These are phyloP conservation scores for Boeremia lycopersici DNA, from an alignment of 2,329 filamentous ascomycete species.

Conservation along the genomic window DNA sequence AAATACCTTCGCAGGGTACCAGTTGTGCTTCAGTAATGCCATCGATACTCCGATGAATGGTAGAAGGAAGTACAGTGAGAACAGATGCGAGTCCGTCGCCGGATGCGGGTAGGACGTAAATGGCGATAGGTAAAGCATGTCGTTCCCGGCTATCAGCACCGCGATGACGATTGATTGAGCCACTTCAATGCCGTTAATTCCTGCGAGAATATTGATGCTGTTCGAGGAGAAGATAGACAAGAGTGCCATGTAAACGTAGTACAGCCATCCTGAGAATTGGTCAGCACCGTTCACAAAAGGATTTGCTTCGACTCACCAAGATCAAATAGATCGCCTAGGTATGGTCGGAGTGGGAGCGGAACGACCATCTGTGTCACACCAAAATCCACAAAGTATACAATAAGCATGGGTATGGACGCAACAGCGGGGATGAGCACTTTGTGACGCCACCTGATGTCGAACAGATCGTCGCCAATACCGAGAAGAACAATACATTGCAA, in stretches of 20 bases:
- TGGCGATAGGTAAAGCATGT: slow-evolving; percentile 78
- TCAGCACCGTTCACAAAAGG: slow-evolving; percentile 21
- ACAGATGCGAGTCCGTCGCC: slow-evolving; percentile 92
- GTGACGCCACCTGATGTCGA: slow-evolving; percentile 98
- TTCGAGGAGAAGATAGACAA: slow-evolving; percentile 98
- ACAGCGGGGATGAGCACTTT: slow-evolving; percentile 98
- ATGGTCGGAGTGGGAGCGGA: slow-evolving; percentile 81
- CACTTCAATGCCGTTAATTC: slow-evolving; percentile 98
- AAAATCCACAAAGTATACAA: slow-evolving; percentile 98
- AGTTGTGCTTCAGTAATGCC: slow-evolving; percentile 88
- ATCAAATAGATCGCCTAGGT: slow-evolving; percentile 83
- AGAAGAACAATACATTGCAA: slow-evolving; percentile 90
- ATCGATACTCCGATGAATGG: slow-evolving; percentile 92
- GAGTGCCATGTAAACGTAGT: slow-evolving; percentile 97
- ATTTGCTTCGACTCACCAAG: slow-evolving; percentile 56
- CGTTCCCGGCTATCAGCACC: slow-evolving; percentile 81
- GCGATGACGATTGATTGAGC: slow-evolving; percentile 92
- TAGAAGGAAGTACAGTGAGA: slow-evolving; percentile 92
- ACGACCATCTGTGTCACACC: slow-evolving; percentile 95
- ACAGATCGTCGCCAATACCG: slow-evolving; percentile 92
- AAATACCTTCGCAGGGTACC: slow-evolving; percentile 94
- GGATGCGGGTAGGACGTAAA: slow-evolving; percentile 83
- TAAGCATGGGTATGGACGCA: slow-evolving; percentile 88
- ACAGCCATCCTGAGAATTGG: slow-evolving; percentile 56
- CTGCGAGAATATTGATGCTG: slow-evolving; percentile 98